phyloP scores from a whole-genome alignment of 768 basidiomycete species.

The Russula abietina region DNA sequence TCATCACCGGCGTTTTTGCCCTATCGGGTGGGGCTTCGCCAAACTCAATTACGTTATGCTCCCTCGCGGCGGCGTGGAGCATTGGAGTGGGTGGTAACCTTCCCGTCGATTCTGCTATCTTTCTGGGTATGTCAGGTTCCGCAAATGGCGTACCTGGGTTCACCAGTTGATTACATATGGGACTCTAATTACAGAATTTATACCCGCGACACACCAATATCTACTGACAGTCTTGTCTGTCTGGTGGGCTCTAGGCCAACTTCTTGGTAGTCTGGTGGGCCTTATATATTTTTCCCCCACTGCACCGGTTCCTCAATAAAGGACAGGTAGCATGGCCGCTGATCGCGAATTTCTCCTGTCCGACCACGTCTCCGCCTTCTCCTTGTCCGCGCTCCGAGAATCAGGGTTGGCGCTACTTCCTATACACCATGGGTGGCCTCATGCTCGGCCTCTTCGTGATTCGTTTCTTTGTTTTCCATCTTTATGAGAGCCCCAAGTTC shows the following conservation, averaged over 20 bases:
- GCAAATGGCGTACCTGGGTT: not conserved
- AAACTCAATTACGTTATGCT: conserved; percentile 45
- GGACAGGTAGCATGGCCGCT: conserved; percentile 65
- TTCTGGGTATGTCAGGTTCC: conserved; percentile 47
- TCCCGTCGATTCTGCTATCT: conserved; percentile 71
- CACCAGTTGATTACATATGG: not conserved
- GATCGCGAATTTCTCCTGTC: conserved; percentile 62
- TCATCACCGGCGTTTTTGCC: conserved; percentile 63
- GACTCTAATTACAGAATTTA: conserved; percentile 44
- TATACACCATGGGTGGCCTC: conserved; percentile 66
- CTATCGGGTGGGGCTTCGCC: conserved; percentile 55
- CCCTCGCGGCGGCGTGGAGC: conserved; percentile 53
- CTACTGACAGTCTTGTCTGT: conserved; percentile 68
- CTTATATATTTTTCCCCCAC: not conserved
- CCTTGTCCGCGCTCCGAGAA: conserved; percentile 48
- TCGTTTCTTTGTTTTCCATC: conserved; percentile 60
- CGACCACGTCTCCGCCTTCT: conserved; percentile 29
- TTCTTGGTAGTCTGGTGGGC: conserved; percentile 46
- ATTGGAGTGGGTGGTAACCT: conserved; percentile 68
- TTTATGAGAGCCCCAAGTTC: conserved; percentile 67
- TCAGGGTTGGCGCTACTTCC: conserved; percentile 70
- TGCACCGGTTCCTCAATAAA: not conserved
- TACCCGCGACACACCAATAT: conserved; percentile 69
- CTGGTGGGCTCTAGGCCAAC: conserved; percentile 77
- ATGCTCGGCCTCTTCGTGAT: conserved; percentile 57